Evolutionary conservation across 306 rosid genomes (phyloP), one percentile per base, ranked within the genome.

Genomic region (Ceratonia siliqua): DNA sequence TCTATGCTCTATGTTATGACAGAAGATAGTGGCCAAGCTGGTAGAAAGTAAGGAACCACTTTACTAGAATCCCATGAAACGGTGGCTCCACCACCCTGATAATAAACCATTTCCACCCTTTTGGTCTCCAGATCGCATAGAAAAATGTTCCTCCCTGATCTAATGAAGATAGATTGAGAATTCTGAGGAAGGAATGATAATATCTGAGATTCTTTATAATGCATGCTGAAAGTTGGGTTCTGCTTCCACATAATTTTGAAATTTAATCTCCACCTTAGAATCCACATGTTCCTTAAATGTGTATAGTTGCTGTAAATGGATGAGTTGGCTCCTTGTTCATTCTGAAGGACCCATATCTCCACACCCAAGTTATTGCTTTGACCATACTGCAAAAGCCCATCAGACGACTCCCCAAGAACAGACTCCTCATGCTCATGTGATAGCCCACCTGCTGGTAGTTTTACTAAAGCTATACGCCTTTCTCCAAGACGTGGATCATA

Each of bases 381-480:
- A 75, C 95, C 91, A 76, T 87, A 91, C 75, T 72, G 92, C 82
- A 91, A 73, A 67, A 78, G 83, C 65, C 97, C 92, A 87, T 91
- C 87, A 0, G 87, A 82, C 11, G 97, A 81, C 78, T 87, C 90
- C 72, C 97, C 97, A 39, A 91, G 88, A 65, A 87, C 78, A 70
- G 81, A 86, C 74, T 84, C 95, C 69, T 89, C 95, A 18, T 79
- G 88, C 27, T 91, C 97, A 2, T 18, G 56, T 0, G 95, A 53
- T 75, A 87, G 73, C 74, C 42, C 73, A 49, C 92, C 91, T 1
- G 65, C 70, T 2, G 95, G 95, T 70, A 89, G 80, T 79, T 83
- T 87, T 66, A 89, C 74, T 20, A 87, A 46, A 14, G 56, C 81
- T 62, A 91, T 59, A 39, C 59, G 33, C 71, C 95, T 81, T 46